Evolutionary conservation across 176 grass and related monocot species (phyloP).

Genomic region (Oryza meyeriana): DNA sequence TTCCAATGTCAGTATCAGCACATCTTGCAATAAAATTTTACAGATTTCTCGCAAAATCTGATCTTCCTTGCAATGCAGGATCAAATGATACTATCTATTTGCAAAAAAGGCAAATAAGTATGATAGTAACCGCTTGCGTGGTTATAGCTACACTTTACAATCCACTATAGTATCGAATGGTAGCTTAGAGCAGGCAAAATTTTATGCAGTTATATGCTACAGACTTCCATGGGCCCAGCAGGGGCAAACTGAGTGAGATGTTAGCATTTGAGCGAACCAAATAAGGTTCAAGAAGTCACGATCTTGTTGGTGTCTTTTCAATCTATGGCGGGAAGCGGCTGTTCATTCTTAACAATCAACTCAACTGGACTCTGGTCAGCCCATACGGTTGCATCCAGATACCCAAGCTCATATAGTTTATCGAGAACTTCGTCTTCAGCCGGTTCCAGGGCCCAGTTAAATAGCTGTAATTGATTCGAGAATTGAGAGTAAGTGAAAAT

Average conservation of each 20-base stretch:
- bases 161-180: background rate
- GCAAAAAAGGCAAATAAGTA: background rate
- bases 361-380: conserved; percentile 54
- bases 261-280: background rate
- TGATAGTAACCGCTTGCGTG: background rate
- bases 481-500: background rate
- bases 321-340: background rate
- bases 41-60: background rate
- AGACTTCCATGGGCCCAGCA: background rate
- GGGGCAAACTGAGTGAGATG: background rate
- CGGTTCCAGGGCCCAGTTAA: conserved; percentile 96
- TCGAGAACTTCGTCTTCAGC: conserved; percentile 81
- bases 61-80: background rate
- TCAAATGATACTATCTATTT: no score
- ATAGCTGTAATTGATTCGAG: conserved; percentile 59
- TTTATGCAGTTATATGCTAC: background rate
- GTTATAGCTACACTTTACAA: background rate
- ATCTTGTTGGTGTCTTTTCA: background rate
- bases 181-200: background rate
- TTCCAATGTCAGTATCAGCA: no score
- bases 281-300: background rate
- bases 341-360: conserved; percentile 25
- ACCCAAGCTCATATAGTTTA: conserved; percentile 78
- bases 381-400: conserved; percentile 79
- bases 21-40: background rate